phyloP scores from a whole-genome alignment of 2,329 filamentous ascomycete genomes.

The Leptographium radiaticola region DNA sequence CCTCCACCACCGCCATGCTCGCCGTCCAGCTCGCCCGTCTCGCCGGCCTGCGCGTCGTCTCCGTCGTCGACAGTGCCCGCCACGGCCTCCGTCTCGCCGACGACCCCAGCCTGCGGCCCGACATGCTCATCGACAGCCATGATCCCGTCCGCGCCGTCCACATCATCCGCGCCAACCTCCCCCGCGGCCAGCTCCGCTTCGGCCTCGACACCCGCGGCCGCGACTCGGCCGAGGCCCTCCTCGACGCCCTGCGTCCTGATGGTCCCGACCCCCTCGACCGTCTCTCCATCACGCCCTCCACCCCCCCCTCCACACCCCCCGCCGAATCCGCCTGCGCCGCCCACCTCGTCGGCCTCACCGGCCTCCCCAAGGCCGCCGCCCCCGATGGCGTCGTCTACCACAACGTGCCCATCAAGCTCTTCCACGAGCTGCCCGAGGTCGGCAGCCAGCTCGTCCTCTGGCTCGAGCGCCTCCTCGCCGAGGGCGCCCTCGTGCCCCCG shows the following conservation, averaged over 20 bases:
- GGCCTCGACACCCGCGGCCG: constrained; percentile 55
- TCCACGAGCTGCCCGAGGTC: constrained; percentile 52
- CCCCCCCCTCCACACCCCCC: constrained; percentile 21
- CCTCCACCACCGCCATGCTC: constrained; percentile 56
- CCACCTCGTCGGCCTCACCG: constrained; percentile 56
- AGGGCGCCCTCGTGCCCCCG: constrained; percentile 40
- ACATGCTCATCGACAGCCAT: constrained; percentile 56
- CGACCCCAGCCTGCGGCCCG: constrained; percentile 30
- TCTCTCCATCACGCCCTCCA: not conserved
- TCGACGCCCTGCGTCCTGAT: constrained; percentile 40
- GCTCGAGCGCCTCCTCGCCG: constrained; percentile 52
- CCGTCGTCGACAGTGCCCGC: constrained; percentile 52
- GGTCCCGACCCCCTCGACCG: not conserved
- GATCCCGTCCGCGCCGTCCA: constrained; percentile 51
- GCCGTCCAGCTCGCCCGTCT: constrained; percentile 55
- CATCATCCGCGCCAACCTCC: constrained; percentile 47
- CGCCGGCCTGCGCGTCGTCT: constrained; percentile 50
- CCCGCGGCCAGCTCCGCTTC: constrained; percentile 39
- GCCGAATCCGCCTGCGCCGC: constrained; percentile 25
- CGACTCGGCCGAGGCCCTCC: constrained; percentile 46
- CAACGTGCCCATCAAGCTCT: constrained; percentile 62
- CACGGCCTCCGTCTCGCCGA: constrained; percentile 47
- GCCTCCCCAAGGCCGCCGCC: constrained; percentile 48
- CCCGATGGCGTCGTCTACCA: constrained; percentile 40
- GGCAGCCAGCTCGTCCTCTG: constrained; percentile 51